These are phyloP conservation scores for Byssochlamys sp. DNA, from an alignment of 2,329 filamentous ascomycete species.

Conservation along the genomic window DNA sequence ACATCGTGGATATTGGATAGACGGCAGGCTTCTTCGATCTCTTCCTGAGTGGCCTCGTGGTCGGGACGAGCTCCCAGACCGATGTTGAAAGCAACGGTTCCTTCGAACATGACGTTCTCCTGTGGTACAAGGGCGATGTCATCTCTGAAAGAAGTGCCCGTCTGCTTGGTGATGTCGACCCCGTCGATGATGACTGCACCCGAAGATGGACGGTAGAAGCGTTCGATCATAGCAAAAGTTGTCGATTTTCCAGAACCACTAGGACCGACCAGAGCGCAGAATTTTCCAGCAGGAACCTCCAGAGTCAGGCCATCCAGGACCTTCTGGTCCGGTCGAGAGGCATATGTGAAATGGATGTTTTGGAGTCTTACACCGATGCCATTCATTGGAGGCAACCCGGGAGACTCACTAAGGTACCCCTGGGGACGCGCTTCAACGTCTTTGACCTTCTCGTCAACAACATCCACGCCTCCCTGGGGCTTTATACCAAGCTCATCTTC, in stretches of 20 bases:
- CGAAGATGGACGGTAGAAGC: constrained; percentile 44
- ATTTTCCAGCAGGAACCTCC: constrained; percentile 49
- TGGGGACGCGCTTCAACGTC: constrained; percentile 18
- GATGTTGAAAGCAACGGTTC: constrained; percentile 40
- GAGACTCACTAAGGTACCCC: background rate
- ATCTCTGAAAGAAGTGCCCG: constrained; percentile 32
- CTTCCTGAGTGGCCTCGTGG: constrained; percentile 46
- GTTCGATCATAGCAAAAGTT: constrained; percentile 48
- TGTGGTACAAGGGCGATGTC: constrained; percentile 40
- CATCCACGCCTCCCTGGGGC: constrained; percentile 6
- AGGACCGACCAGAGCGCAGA: constrained; percentile 56
- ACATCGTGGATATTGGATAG: constrained; percentile 63
- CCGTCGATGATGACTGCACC: constrained; percentile 47
- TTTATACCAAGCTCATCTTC: constrained; percentile 15
- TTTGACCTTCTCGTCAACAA: constrained; percentile 14
- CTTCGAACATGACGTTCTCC: constrained; percentile 40
- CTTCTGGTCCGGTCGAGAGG: constrained; percentile 48
- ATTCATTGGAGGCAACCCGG: constrained; percentile 8
- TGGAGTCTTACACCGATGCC: constrained; percentile 47
- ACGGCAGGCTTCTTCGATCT: constrained; percentile 58
- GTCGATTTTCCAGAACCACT: constrained; percentile 61
- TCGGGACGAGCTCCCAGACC: constrained; percentile 42
- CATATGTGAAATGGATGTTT: constrained; percentile 57
- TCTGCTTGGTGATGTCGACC: constrained; percentile 34
- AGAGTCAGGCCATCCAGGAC: constrained; percentile 51